Conservation (phyloP, 1,284 basidiomycete genomes). For the Malassezia sympodialis region DNA sequence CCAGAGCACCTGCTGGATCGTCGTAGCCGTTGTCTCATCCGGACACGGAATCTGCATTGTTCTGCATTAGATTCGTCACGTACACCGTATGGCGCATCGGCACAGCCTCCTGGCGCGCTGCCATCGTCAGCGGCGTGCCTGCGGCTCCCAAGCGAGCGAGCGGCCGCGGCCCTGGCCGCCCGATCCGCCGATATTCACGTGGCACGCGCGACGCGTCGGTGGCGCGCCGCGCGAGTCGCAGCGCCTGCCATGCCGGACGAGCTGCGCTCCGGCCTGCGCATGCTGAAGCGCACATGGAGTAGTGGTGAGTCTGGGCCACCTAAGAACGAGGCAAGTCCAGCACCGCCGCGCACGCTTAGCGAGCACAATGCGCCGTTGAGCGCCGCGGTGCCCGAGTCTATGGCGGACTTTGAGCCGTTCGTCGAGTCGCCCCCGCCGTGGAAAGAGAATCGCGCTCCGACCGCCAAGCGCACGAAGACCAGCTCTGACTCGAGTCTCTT, state of each 20-base stretch:
- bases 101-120: background rate
- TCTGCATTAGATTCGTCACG: constrained; percentile 19
- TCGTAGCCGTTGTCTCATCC: constrained; percentile 17
- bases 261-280: constrained; percentile 14
- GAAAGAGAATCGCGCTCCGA: background rate
- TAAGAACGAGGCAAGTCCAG: background rate
- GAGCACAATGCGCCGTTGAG: background rate
- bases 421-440: background rate
- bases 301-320: background rate
- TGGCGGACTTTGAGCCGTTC: background rate
- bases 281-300: constrained; percentile 20
- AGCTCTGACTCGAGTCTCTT: background rate
- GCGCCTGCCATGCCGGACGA: background rate
- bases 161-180: background rate
- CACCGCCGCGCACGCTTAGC: background rate
- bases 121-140: background rate
- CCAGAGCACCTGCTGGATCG: constrained; percentile 22
- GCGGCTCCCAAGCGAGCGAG: background rate
- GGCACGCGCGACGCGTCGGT: background rate
- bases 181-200: constrained; percentile 6
- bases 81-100: constrained; percentile 11
- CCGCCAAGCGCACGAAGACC: background rate
- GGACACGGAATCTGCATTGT: constrained; percentile 30
- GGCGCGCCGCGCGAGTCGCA: background rate
- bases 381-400: background rate